These are phyloP conservation scores for Leccinum fibrillosum DNA, from an alignment of 768 basidiomycete genomes.

Conservation along the genomic window DNA sequence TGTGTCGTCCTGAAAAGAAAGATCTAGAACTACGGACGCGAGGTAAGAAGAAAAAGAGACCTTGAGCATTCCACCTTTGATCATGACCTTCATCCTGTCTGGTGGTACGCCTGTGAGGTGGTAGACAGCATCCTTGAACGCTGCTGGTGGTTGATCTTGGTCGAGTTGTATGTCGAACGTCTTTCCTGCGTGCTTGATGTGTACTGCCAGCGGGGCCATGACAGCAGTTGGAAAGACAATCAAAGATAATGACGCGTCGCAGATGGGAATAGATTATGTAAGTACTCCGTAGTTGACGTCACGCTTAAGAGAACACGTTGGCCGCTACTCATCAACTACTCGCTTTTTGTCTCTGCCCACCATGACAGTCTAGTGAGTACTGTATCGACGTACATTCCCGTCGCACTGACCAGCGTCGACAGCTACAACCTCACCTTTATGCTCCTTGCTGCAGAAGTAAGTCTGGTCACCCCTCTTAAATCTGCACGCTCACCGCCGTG, in stretches of 20 bases:
- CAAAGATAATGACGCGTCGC: slow-evolving; percentile 21
- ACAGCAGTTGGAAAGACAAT: not conserved
- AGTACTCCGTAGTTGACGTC: slow-evolving; percentile 24
- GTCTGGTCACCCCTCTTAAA: not conserved
- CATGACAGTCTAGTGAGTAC: slow-evolving; percentile 50
- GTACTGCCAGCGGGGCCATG: slow-evolving; percentile 72
- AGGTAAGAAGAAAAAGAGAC: slow-evolving; percentile 35
- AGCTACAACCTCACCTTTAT: slow-evolving; percentile 81
- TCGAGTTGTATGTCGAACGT: slow-evolving; percentile 68
- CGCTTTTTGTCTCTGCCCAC: slow-evolving; percentile 5
- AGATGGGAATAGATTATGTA: slow-evolving; percentile 32
- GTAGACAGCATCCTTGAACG: slow-evolving; percentile 83
- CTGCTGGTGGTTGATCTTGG: slow-evolving; percentile 59
- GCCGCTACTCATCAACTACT: slow-evolving; percentile 4
- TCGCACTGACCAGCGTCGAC: slow-evolving; percentile 6
- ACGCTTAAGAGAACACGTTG: slow-evolving; percentile 20
- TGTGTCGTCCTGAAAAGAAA: slow-evolving; percentile 68
- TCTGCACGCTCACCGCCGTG: not conserved
- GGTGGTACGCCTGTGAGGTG: slow-evolving; percentile 80
- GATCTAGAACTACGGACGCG: not conserved
- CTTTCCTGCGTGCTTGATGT: slow-evolving; percentile 91
- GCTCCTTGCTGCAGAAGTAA: slow-evolving; percentile 72
- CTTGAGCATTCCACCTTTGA: slow-evolving; percentile 90
- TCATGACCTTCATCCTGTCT: slow-evolving; percentile 96
- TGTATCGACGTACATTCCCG: too few species aligned